Conservation (phyloP, 2,329 filamentous ascomycete genomes). For the Fusarium globosum region DNA sequence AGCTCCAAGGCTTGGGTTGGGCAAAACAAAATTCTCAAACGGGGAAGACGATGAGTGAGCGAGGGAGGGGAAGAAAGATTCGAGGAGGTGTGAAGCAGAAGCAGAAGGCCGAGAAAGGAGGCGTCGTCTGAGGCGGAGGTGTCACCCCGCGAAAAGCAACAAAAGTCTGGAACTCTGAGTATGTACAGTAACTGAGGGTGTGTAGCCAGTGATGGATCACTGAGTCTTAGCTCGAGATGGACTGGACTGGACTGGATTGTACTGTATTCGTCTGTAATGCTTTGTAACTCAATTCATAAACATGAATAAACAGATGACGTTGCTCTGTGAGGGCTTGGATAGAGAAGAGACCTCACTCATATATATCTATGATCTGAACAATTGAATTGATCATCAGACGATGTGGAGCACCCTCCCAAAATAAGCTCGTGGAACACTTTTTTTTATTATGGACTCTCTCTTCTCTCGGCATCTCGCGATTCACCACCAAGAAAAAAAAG, state of each 20-base stretch:
- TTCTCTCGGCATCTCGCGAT: slow-evolving; percentile 7
- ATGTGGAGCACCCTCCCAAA: slow-evolving; percentile 9
- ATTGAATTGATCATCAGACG: slow-evolving; percentile 8
- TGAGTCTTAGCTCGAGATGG: slow-evolving; percentile 7
- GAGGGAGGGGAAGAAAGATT: neutral
- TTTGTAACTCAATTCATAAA: slow-evolving; percentile 19
- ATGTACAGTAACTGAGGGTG: neutral
- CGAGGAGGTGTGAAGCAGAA: slow-evolving; percentile 8
- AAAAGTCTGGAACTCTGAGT: slow-evolving; percentile 28
- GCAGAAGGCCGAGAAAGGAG: slow-evolving; percentile 20
- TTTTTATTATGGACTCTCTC: slow-evolving; percentile 22
- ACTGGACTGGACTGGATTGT: neutral
- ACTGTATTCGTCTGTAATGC: slow-evolving; percentile 5
- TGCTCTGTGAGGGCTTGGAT: neutral
- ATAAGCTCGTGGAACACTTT: slow-evolving; percentile 33
- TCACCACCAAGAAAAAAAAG: neutral
- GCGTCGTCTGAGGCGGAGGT: slow-evolving; percentile 16
- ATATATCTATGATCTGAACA: slow-evolving; percentile 1
- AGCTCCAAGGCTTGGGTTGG: too few species aligned
- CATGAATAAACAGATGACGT: slow-evolving; percentile 18
- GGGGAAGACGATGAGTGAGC: slow-evolving; percentile 32
- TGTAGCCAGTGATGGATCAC: slow-evolving; percentile 1
- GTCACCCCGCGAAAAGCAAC: slow-evolving; percentile 36
- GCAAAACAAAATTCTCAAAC: too few species aligned
- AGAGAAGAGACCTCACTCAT: neutral